These are phyloP conservation scores for Aegilops bicornis DNA, from an alignment of 176 grass and related monocot genomes.

Conservation along the genomic window DNA sequence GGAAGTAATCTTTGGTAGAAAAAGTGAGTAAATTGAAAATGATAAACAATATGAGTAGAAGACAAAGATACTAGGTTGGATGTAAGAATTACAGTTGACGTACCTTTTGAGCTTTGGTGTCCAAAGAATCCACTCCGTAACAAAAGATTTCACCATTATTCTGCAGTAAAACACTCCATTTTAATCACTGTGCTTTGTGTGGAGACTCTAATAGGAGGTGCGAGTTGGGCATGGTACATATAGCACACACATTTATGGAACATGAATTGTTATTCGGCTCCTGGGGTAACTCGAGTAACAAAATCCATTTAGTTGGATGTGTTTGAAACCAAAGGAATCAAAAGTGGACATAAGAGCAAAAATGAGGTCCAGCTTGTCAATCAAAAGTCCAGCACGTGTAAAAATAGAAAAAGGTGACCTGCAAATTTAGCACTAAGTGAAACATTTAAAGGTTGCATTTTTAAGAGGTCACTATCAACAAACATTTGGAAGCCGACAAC, in stretches of 20 bases:
- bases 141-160: constrained; percentile 66
- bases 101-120: constrained; percentile 80
- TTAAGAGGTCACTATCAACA: constrained; percentile 33
- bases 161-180: constrained; percentile 41
- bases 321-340: not conserved
- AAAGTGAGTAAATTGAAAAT: not conserved
- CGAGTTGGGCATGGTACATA: constrained; percentile 3
- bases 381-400: not conserved
- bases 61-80: not conserved
- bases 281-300: constrained; percentile 6
- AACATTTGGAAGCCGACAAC: not conserved
- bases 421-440: not conserved
- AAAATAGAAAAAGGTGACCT: not conserved
- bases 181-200: not conserved
- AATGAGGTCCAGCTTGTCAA: not conserved
- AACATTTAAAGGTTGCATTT: constrained; percentile 17
- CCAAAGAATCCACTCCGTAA: constrained; percentile 92
- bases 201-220: constrained; percentile 5
- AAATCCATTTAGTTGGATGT: not conserved
- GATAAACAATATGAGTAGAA: not conserved
- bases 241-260: not conserved
- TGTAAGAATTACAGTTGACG: constrained; percentile 17
- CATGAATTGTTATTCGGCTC: not conserved
- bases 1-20: constrained; percentile 6
- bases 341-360: not conserved